phyloP scores from a whole-genome alignment of 1,139 yeast species.

The Lodderomyces theae region DNA sequence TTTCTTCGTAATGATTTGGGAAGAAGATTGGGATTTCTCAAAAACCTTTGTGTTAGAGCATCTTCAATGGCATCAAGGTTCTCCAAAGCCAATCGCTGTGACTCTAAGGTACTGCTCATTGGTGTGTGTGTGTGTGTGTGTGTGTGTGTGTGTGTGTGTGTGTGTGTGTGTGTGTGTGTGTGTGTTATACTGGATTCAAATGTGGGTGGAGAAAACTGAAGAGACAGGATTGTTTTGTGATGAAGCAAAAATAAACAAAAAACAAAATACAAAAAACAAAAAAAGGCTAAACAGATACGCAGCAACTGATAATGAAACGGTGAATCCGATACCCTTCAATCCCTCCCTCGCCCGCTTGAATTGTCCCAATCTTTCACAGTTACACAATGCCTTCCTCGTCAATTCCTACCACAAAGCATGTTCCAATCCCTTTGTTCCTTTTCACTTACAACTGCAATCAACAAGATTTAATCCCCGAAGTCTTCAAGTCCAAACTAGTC shows the following conservation, averaged over 20 bases:
- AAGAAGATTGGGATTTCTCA: conserved; percentile 28
- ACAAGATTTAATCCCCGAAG: conserved; percentile 22
- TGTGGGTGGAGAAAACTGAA: no score
- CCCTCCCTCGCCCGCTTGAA: no score
- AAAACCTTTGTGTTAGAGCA: conserved; percentile 30
- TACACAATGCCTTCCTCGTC: neutral
- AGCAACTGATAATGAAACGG: neutral
- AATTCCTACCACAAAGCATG: neutral
- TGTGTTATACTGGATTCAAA: no score
- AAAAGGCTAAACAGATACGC: neutral
- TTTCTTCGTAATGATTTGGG: conserved; percentile 11
- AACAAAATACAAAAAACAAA: no score
- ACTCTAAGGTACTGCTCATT: conserved; percentile 36
- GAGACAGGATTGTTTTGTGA: neutral
- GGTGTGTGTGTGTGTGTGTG: neutral
- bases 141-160: no score
- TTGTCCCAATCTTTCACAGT: neutral
- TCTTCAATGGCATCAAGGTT: conserved; percentile 36
- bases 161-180: no score
- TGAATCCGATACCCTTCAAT: neutral
- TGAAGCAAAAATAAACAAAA: neutral
- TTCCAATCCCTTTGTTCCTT: conserved; percentile 24
- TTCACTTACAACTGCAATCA: conserved; percentile 44
- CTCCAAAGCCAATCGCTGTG: conserved; percentile 35
- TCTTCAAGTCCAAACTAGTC: conserved; percentile 23